Evolutionary conservation across 1,284 basidiomycete genomes (phyloP), one percentile per base, ranked within the genome.

Genomic region (Ceratobasidium sp.): DNA sequence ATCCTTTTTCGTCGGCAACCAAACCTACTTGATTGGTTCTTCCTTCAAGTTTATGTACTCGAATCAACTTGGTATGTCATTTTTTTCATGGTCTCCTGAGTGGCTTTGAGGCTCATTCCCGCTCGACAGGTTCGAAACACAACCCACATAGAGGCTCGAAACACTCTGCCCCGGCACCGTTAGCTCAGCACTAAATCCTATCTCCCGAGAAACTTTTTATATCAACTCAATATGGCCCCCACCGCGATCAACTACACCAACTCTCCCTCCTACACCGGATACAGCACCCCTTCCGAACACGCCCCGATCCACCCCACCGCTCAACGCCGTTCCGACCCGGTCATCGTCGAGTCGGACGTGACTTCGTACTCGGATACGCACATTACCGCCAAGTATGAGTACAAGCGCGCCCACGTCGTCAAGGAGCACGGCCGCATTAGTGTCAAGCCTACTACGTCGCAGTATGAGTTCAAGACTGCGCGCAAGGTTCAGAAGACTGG

Each of bases 381-480:
- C 84, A 96, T 98, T 87, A 93, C 91, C 79, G 88, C 96, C 83
- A 93, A 91, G 85, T 97, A 92, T 87, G 86, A 89, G 82, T 95
- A 97, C 87, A 93, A 95, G 80, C 93, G 93, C 83, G 93, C 94
- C 38, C 87, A 90, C 80, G 95, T 96, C 81, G 87, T 89, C 70
- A 85, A 88, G 80, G 87, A 85, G 69, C 84, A 93, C 80, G 94
- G 92, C 77, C 92, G 92, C 84, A 92, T 93, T 86, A 87, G 88
- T 79, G 90, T 97, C 83, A 87, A 83, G 69, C 94, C 94, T 44
- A 93, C 92, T 78, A 88, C 90, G 81, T 90, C 92, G 84, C 88
- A 90, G 62, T 96, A 91, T 85, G 94, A 99, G 87, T 98, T 99
- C 91, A 93, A 94, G 87, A 99, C 97, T 80, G 89, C 91, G 83